These are phyloP conservation scores for Mycosarcoma mackinlayi DNA, from an alignment of 1,284 basidiomycete genomes.

Conservation along the genomic window DNA sequence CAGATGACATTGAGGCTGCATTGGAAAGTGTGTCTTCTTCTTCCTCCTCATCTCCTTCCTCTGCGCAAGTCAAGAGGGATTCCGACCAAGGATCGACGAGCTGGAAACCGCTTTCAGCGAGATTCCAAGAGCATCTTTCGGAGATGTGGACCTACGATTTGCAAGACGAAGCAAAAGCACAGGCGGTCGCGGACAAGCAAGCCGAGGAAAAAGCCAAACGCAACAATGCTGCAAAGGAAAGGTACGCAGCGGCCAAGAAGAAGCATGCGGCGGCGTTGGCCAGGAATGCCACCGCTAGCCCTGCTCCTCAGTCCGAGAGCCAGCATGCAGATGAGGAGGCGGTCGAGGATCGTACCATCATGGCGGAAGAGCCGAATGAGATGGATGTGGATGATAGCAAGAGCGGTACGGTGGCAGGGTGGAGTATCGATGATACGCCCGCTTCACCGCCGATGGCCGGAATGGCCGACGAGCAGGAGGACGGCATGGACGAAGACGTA, in stretches of 20 bases:
- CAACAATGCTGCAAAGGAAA: slow-evolving; percentile 22
- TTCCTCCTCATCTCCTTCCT: background rate
- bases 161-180: slow-evolving; percentile 48
- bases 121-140: slow-evolving; percentile 47
- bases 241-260: slow-evolving; percentile 40
- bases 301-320: slow-evolving; percentile 10
- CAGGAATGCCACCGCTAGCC: slow-evolving; percentile 21
- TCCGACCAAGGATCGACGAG: background rate
- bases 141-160: slow-evolving; percentile 57
- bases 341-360: background rate
- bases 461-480: background rate
- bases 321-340: background rate
- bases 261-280: slow-evolving; percentile 31
- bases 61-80: background rate
- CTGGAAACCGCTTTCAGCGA: slow-evolving; percentile 47
- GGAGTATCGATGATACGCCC: background rate
- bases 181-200: slow-evolving; percentile 19
- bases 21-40: slow-evolving; percentile 19
- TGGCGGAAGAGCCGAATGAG: background rate
- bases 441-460: background rate
- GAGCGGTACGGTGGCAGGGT: background rate
- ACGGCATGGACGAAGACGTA: background rate
- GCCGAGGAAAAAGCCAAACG: slow-evolving; percentile 29
- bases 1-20: slow-evolving; percentile 50
- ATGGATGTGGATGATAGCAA: slow-evolving; percentile 5